Percentiles rank a stretch among this genome's conserved stretches.
phyloP scores from a whole-genome alignment of 495 filamentous ascomycete species.

The Xylaria intraflava region DNA sequence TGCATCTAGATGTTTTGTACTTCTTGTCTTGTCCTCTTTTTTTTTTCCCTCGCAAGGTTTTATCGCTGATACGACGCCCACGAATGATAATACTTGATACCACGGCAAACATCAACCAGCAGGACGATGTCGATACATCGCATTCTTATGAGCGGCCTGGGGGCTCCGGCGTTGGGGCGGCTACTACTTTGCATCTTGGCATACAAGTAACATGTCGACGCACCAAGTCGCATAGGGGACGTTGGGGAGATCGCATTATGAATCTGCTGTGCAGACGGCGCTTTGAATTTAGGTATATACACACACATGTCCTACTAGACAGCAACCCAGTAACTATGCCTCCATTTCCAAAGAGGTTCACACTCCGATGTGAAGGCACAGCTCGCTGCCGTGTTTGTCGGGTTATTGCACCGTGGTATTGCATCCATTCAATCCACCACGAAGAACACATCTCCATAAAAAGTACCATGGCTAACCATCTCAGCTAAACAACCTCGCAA shows the following conservation, averaged over 20 bases:
- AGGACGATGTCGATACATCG: background rate
- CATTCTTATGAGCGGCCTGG: background rate
- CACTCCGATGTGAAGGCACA: background rate
- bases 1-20: conserved; percentile 6
- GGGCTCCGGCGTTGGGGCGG: conserved; percentile 5
- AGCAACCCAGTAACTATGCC: background rate
- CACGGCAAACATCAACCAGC: conserved; percentile 1
- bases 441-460: too few species aligned
- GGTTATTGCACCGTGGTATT: background rate
- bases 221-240: background rate
- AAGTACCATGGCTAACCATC: too few species aligned
- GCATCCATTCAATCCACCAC: background rate
- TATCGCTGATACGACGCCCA: background rate
- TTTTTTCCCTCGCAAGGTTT: background rate
- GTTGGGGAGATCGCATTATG: background rate
- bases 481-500: too few species aligned
- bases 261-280: background rate
- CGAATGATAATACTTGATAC: background rate
- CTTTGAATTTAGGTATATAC: conserved; percentile 5
- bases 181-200: conserved; percentile 1
- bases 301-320: conserved; percentile 7
- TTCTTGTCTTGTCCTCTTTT: background rate
- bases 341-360: background rate
- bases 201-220: background rate
- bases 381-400: background rate